Evolutionary conservation across 768 basidiomycete genomes (phyloP), one percentile per base, ranked within the genome.

Genomic region (Tylopilus sp.): DNA sequence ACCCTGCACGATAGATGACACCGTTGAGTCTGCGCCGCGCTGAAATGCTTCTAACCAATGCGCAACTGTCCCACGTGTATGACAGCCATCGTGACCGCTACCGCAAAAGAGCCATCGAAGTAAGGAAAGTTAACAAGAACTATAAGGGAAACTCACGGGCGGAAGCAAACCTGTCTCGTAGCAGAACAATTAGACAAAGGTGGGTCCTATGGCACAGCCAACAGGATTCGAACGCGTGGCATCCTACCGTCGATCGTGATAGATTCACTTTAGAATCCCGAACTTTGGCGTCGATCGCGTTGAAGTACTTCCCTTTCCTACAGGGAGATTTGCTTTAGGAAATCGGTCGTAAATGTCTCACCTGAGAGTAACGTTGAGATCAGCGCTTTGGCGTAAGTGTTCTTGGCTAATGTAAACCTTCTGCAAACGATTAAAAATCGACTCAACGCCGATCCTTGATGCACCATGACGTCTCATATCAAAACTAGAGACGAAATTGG

Each of bases 251-350:
- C 51, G 43, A 65, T 54, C 51, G 53, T 26, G 57, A 62, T 59
- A 40, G 50, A 48, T 51, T 41, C 55, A 40, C 54, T 57, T 38
- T 52, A 47, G 47, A 44, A 38, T 25, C 31, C 30, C 45, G 38
- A 21, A 53, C 59, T 61, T 64, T 59, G 64, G 55, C 40, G 59
- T 62, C 65, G 65, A 65, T 66, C 65, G 40, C 19, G 9, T 26
- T 57, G 53, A 66, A 58, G 36, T 22, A 30, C 53, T 55, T 61
- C 54, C 41, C 16, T 26, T 58, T 64, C 53, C 55, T 61, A 29
- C 58, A 44, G 19, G 40, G 22, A 19, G 36, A 51, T 47, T 64
- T 50, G 49, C 45, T 57, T 64, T 65, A 44, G 60, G 48, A 57
- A 59, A 26, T 36, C 34, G 57, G 62, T 53, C 54, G 46, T 48